Conservation (phyloP, 2,329 filamentous ascomycete genomes). For the Neophaeococcomyces aloes region DNA sequence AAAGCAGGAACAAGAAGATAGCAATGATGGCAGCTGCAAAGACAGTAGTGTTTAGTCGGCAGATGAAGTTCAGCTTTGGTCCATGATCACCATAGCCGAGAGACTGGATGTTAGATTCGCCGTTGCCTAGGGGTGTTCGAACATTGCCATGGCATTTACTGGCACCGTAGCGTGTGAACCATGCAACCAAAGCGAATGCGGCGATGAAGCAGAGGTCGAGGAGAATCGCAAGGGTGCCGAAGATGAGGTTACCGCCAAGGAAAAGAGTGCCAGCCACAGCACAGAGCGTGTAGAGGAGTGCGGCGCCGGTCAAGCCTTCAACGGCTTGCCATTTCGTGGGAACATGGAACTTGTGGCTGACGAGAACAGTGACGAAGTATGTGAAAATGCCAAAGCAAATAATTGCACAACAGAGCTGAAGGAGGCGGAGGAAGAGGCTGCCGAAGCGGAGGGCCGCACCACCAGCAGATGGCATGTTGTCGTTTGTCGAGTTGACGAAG, state of each 20-base stretch:
- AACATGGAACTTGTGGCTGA: constrained; percentile 54
- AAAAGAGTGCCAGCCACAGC: constrained; percentile 69
- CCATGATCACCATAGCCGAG: constrained; percentile 40
- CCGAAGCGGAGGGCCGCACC: constrained; percentile 56
- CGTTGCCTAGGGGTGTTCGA: constrained; percentile 58
- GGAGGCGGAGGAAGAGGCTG: constrained; percentile 60
- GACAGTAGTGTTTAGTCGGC: constrained; percentile 63
- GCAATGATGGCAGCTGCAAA: constrained; percentile 70
- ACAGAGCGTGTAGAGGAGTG: constrained; percentile 61
- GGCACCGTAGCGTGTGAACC: constrained; percentile 60
- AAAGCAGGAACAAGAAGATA: constrained; percentile 70
- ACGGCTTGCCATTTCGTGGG: constrained; percentile 59
- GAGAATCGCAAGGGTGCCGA: constrained; percentile 59
- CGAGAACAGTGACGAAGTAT: constrained; percentile 70
- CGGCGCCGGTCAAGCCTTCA: constrained; percentile 65
- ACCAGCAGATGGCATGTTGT: constrained; percentile 46
- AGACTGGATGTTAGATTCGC: constrained; percentile 42
- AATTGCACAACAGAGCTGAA: constrained; percentile 62
- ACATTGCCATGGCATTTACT: constrained; percentile 55
- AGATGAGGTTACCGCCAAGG: constrained; percentile 62
- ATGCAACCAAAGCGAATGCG: constrained; percentile 71
- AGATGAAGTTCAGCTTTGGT: constrained; percentile 48
- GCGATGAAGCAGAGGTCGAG: constrained; percentile 68
- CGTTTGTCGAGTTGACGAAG: background rate
- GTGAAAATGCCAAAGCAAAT: constrained; percentile 70